Evolutionary conservation across 345 rosid species (phyloP), one percentile per base, ranked within the genome.

Genomic region (Cardiospermum halicacabum): DNA sequence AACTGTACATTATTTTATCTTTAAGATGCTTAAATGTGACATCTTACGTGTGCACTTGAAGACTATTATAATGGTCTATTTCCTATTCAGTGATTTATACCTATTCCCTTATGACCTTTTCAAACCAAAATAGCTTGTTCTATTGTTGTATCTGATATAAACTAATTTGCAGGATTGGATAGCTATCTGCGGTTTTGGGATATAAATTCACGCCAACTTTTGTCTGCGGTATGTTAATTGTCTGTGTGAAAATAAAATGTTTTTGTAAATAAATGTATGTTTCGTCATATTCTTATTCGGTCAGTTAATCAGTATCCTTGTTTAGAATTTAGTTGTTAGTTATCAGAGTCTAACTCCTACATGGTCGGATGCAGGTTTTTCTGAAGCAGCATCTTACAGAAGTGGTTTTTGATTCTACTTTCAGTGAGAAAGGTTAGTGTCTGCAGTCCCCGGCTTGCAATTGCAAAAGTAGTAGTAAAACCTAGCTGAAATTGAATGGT

Each of bases 161-260:
- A 58, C n/a, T 60, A 62, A 18, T 71, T 61, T 62, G 19, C 57
- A 93, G 99, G 97, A 64, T 74, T 94, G 62, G 99, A 94, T 70
- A 75, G 96, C 69, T 94, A 91, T 73, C 60, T 94, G 81, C 97
- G 99, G 19, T 28, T 94, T 58, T 94, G 92, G 92, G 91, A 94
- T 66, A 74, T 72, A 65, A 79, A 80, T 63, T 77, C 97, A 7
- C 81, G 96, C 6, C 96, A 94, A 65, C 99, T 87, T 73, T 77
- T 94, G 62, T 89, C 97, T 42, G 85, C 97, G 68, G 99, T 88
- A 83, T 32, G 70, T 60, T 65, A 7, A 22, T 31, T 39, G 39
- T 34, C 34, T 13, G n/a, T 27, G 15, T 58, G 27, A 8, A 19
- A n/a, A 40, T 34, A 18, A 56, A 58, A 51, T 37, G 45, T 47